Base-by-base conservation (phyloP, 176 grass and related monocot species). In the Aegilops tauschii region DNA sequence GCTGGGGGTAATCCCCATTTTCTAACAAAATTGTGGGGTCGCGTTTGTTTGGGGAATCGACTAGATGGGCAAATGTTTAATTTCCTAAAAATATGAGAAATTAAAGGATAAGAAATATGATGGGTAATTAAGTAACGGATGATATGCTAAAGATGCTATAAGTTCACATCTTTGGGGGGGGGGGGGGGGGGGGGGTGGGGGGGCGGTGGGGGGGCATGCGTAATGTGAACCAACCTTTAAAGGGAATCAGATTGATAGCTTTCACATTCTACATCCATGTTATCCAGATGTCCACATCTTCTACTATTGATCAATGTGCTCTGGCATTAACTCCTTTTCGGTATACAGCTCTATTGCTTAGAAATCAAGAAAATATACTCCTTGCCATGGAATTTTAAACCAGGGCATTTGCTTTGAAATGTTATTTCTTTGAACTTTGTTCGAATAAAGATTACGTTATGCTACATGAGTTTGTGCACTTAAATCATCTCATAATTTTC, bases 221-320 rank as follows among this genome's bases (percentile, higher is more conserved):
- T 32, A 64, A 23, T 64, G 70, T 65, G 58, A 76, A 34, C 56
- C 65, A 64, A 45, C 28, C 18, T n/a, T 9, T 5, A 37, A 25
- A 83, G 6, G 37, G 79, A 21, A 42, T 73, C n/a, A 1, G 8
- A 45, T 44, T 40, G 3, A 44, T 25, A 18, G 47, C 47, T 71
- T 80, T 71, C 66, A 71, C 31, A 71, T 58, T 36, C 14, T 58
- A 54, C 68, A 73, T 61, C 68, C 67, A 61, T 73, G 52, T 61
- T 30, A 64, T 8, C 14, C 2, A 2, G 5, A 65, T 50, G 63
- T 68, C 32, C 79, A 23, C 63, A 68, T 50, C 44, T 65, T 68
- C 11, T 30, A 50, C 10, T 68, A 34, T 50, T n/a, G 40, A 68
- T 14, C 18, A 14, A 18, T 4, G 20, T 50, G 62, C 34, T 63